Conservation (phyloP, 2,329 filamentous ascomycete genomes). For the Colletotrichum tanaceti region DNA sequence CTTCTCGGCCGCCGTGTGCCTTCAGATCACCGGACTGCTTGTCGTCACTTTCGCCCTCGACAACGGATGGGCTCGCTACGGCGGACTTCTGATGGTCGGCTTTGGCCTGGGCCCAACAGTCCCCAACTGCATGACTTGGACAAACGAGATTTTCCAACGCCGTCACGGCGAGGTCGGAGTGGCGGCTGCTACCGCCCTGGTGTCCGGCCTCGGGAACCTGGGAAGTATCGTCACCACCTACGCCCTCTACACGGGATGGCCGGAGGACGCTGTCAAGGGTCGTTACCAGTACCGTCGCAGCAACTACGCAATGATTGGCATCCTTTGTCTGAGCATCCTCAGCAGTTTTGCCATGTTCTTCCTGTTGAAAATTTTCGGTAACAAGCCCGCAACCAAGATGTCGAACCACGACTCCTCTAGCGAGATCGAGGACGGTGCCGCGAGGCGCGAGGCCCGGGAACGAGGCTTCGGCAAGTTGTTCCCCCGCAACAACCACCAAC, state of each 20-base stretch:
- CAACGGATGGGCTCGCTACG: conserved; percentile 85
- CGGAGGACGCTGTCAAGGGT: conserved; percentile 76
- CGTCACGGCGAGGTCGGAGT: conserved; percentile 93
- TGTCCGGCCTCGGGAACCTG: conserved; percentile 87
- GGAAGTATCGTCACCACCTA: conserved; percentile 90
- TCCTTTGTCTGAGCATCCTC: conserved; percentile 80
- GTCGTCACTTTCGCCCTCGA: conserved; percentile 78
- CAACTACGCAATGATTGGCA: conserved; percentile 90
- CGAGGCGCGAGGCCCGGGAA: conserved; percentile 67
- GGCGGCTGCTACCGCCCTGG: conserved; percentile 84
- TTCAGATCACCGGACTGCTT: conserved; percentile 86
- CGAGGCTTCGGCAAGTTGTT: conserved; percentile 65
- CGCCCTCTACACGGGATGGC: conserved; percentile 89
- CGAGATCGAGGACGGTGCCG: conserved; percentile 69
- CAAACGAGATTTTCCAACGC: conserved; percentile 87
- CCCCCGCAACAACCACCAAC: conserved; percentile 46
- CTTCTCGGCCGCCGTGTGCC: conserved; percentile 79
- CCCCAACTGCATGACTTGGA: conserved; percentile 95
- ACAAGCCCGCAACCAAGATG: conserved; percentile 62
- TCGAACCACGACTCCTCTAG: conserved; percentile 53
- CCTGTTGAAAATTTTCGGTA: conserved; percentile 70
- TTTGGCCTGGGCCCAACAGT: conserved; percentile 92
- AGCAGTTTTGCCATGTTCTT: conserved; percentile 77
- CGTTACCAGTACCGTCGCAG: conserved; percentile 81
- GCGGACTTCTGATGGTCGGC: conserved; percentile 88